Percentiles rank a stretch among this genome's conserved stretches.
Evolutionary conservation across 2,329 filamentous ascomycete species (phyloP).

Genomic region (Scorias spongiosa): DNA sequence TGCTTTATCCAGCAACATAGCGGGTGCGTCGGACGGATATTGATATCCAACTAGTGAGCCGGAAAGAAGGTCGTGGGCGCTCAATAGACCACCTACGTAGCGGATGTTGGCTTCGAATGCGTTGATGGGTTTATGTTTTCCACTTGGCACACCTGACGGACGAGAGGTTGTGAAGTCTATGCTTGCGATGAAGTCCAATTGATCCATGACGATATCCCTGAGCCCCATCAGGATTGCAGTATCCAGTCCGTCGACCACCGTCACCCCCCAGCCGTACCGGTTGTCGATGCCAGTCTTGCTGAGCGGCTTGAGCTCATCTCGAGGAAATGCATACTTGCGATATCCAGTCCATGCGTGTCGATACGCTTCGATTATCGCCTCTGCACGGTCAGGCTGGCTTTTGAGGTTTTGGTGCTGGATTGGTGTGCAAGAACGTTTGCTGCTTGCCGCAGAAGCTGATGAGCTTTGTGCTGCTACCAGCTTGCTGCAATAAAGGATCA

Average conservation of each 20-base stretch:
- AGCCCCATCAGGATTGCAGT: constrained; percentile 58
- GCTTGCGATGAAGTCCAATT: constrained; percentile 40
- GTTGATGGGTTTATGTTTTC: constrained; percentile 34
- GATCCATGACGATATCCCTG: constrained; percentile 48
- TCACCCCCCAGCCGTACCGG: constrained; percentile 83
- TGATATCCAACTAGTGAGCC: neutral
- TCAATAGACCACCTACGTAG: constrained; percentile 53
- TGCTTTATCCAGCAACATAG: constrained; percentile 44
- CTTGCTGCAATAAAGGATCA: constrained; percentile 38
- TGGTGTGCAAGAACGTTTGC: neutral
- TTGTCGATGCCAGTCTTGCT: constrained; percentile 54
- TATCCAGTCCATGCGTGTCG: constrained; percentile 71
- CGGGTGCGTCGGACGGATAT: constrained; percentile 31
- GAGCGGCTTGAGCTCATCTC: constrained; percentile 65
- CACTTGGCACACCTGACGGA: constrained; percentile 3
- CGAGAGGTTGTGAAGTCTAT: constrained; percentile 47
- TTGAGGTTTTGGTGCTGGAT: neutral
- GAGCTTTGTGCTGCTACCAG: constrained; percentile 40
- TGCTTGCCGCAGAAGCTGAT: constrained; percentile 45
- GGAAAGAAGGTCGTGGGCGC: constrained; percentile 46
- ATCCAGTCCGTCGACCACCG: constrained; percentile 63
- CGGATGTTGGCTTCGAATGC: constrained; percentile 59
- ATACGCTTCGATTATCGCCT: constrained; percentile 58
- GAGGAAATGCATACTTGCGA: constrained; percentile 61
- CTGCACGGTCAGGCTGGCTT: constrained; percentile 5